Conservation (phyloP, 768 basidiomycete species). For the Lactarius pseudohatsudake region DNA sequence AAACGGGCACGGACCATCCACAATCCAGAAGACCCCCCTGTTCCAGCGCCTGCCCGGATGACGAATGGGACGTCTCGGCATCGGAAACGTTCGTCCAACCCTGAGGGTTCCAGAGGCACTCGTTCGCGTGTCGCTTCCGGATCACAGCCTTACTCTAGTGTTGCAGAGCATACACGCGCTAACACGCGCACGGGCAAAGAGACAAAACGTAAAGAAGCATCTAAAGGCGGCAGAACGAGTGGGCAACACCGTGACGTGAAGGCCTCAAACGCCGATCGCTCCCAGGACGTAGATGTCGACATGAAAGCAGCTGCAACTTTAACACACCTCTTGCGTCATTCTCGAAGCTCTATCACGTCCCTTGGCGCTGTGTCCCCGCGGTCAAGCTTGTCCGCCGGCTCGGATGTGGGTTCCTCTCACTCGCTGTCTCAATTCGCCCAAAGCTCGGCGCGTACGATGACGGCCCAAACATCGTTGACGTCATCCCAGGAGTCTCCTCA, state of each 20-base stretch:
- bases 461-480: constrained; percentile 40
- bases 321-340: constrained; percentile 66
- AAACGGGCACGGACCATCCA: constrained; percentile 80
- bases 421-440: constrained; percentile 66
- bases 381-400: constrained; percentile 67
- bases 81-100: constrained; percentile 28
- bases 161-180: constrained; percentile 29
- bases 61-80: constrained; percentile 32
- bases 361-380: constrained; percentile 63
- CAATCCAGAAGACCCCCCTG: constrained; percentile 68
- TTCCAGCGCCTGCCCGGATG: constrained; percentile 48
- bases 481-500: constrained; percentile 45
- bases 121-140: constrained; percentile 16
- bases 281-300: constrained; percentile 61
- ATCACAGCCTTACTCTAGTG: constrained; percentile 24
- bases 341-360: constrained; percentile 56
- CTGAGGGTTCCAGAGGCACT: constrained; percentile 24
- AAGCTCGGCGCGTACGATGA: constrained; percentile 58
- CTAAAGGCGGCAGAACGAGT: constrained; percentile 12
- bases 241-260: constrained; percentile 10
- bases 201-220: constrained; percentile 15
- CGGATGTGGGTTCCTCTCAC: constrained; percentile 61
- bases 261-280: constrained; percentile 30
- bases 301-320: constrained; percentile 83
- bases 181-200: constrained; percentile 25